Evolutionary conservation across 106 monocot genomes (phyloP).

Genomic region (Dendrobium huoshanense): DNA sequence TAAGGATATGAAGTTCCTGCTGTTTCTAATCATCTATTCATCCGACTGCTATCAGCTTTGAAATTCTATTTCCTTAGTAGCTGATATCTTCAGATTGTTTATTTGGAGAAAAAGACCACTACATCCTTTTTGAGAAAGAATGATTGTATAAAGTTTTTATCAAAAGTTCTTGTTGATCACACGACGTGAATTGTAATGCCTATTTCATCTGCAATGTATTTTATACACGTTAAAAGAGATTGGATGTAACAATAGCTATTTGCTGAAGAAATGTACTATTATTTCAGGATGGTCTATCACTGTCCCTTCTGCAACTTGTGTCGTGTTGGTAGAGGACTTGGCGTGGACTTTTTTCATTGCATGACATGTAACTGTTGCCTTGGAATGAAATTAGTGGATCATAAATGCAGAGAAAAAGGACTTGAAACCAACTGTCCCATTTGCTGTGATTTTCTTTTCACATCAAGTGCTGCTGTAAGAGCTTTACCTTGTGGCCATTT

Average conservation of each 20-base stretch:
- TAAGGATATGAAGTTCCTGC: neutral
- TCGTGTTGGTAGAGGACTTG: constrained; percentile 93
- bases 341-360: constrained; percentile 95
- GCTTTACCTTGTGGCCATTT: constrained; percentile 96
- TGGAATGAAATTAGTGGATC: constrained; percentile 88
- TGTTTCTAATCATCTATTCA: neutral
- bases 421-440: constrained; percentile 95
- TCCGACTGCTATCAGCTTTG: neutral
- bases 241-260: neutral
- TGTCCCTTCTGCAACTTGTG: constrained; percentile 99
- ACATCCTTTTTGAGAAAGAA: neutral
- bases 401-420: constrained; percentile 84
- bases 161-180: neutral
- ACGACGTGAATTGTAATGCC: neutral
- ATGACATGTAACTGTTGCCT: constrained; percentile 99
- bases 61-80: neutral
- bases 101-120: neutral
- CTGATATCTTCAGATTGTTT: constrained; percentile 2
- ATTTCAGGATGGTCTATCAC: constrained; percentile 83
- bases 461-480: constrained; percentile 83
- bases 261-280: neutral
- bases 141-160: neutral
- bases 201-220: neutral
- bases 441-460: constrained; percentile 95
- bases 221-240: neutral